Percentiles rank a stretch among this genome's conserved stretches.
These are phyloP conservation scores for Colletotrichum orbiculare DNA, from an alignment of 2,329 filamentous ascomycete species.

Conservation along the genomic window DNA sequence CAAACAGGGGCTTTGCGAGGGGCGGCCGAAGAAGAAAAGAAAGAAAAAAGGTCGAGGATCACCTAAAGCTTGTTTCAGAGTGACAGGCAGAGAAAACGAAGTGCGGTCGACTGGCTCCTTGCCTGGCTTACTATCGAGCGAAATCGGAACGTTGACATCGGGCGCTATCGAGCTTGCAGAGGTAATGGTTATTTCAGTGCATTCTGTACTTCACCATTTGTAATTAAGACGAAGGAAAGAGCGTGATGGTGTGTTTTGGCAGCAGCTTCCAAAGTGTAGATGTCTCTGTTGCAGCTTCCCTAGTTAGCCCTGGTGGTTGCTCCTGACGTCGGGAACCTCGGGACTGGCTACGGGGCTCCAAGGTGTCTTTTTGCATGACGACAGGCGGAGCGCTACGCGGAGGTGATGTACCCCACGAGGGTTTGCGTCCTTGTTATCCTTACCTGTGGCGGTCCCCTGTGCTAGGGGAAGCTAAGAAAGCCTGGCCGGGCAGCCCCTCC, in stretches of 20 bases:
- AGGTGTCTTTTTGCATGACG: conserved; percentile 10
- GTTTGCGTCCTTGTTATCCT: background rate
- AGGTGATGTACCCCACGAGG: conserved; percentile 12
- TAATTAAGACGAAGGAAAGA: no score
- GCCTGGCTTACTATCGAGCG: background rate
- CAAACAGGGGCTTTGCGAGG: background rate
- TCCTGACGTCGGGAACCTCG: conserved; percentile 11
- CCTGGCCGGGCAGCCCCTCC: conserved; percentile 16
- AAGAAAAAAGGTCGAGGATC: conserved; percentile 9
- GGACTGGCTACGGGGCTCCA: background rate
- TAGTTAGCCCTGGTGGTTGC: background rate
- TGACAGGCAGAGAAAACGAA: conserved; percentile 12
- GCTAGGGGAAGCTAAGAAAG: background rate
- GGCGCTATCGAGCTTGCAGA: no score
- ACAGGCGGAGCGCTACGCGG: conserved; percentile 17
- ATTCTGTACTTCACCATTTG: no score
- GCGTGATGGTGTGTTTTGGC: background rate
- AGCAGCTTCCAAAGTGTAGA: background rate
- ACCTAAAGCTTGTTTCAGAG: conserved; percentile 32
- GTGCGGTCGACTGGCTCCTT: background rate
- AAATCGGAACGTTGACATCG: no score
- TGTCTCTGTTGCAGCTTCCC: conserved; percentile 14
- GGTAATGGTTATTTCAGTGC: no score
- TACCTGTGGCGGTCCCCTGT: background rate
- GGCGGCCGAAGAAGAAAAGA: conserved; percentile 1